A percentile compares a stretch with the other conserved stretches of the same genome.
These are phyloP conservation scores for Firmiana major DNA, from an alignment of 345 rosid genomes.

Conservation along the genomic window DNA sequence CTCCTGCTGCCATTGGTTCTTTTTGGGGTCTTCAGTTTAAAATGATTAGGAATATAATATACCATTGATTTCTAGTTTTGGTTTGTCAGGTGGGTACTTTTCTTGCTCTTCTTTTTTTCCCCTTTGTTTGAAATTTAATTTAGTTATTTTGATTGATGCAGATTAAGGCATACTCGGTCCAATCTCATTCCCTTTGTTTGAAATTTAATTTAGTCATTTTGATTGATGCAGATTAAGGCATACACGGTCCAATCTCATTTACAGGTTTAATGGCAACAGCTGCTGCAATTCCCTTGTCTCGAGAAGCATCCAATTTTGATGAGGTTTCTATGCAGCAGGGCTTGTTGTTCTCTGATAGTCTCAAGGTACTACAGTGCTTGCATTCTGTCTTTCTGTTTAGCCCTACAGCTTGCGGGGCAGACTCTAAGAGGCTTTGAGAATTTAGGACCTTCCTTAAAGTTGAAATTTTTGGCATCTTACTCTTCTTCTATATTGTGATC, in stretches of 20 bases:
- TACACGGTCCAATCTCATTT: slow-evolving; percentile 5
- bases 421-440: not conserved
- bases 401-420: not conserved
- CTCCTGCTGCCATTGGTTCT: not conserved
- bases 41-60: not conserved
- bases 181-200: slow-evolving; percentile 3
- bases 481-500: not conserved
- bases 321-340: slow-evolving; percentile 83
- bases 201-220: slow-evolving; percentile 21
- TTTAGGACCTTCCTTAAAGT: not conserved
- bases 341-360: slow-evolving; percentile 79
- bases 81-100: not conserved
- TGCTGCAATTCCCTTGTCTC: slow-evolving; percentile 42
- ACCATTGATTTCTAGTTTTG: not conserved
- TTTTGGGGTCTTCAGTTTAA: not conserved
- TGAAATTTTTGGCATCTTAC: not conserved
- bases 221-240: slow-evolving; percentile 22
- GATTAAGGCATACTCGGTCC: slow-evolving; percentile 13
- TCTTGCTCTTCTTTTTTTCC: not conserved
- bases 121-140: slow-evolving; percentile 15
- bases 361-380: slow-evolving; percentile 48
- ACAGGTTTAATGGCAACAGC: slow-evolving; percentile 57
- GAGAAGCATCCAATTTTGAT: slow-evolving; percentile 65
- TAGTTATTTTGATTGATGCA: slow-evolving; percentile 21
- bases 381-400: not conserved